These are phyloP conservation scores for Exophiala calicioides DNA, from an alignment of 2,329 filamentous ascomycete species.

Conservation along the genomic window DNA sequence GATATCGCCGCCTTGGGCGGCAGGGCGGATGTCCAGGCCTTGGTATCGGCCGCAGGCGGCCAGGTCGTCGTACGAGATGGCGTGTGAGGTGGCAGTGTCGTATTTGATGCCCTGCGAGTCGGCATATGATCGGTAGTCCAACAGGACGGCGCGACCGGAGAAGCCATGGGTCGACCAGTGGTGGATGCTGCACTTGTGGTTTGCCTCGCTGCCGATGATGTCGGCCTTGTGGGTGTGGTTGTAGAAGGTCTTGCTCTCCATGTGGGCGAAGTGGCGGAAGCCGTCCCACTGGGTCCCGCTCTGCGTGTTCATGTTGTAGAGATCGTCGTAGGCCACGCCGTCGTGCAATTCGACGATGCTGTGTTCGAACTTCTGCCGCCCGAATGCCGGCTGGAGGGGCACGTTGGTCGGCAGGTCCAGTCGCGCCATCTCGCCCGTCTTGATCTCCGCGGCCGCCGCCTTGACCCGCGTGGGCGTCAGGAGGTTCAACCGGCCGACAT, in stretches of 20 bases:
- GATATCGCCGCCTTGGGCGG: constrained; percentile 56
- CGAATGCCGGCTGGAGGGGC: constrained; percentile 55
- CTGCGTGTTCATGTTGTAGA: constrained; percentile 51
- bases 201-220: constrained; percentile 38
- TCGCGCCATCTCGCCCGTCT: constrained; percentile 57
- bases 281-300: constrained; percentile 54
- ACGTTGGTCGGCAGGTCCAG: constrained; percentile 57
- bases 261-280: constrained; percentile 49
- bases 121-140: constrained; percentile 50
- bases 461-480: constrained; percentile 58
- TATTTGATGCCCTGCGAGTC: constrained; percentile 53
- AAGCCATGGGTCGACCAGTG: constrained; percentile 46
- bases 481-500: constrained; percentile 55
- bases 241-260: constrained; percentile 42
- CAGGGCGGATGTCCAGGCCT: constrained; percentile 61
- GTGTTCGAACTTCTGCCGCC: constrained; percentile 56
- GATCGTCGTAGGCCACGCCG: constrained; percentile 46
- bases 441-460: constrained; percentile 55
- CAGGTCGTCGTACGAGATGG: constrained; percentile 58
- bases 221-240: constrained; percentile 43
- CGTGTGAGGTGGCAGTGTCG: constrained; percentile 54
- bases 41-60: constrained; percentile 61
- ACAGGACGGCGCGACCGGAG: constrained; percentile 44
- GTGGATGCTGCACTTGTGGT: constrained; percentile 45
- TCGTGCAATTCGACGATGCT: constrained; percentile 50